Evolutionary conservation across 2,329 filamentous ascomycete species (phyloP), one percentile per base, ranked within the genome.

Genomic region (Colletotrichum noveboracense): DNA sequence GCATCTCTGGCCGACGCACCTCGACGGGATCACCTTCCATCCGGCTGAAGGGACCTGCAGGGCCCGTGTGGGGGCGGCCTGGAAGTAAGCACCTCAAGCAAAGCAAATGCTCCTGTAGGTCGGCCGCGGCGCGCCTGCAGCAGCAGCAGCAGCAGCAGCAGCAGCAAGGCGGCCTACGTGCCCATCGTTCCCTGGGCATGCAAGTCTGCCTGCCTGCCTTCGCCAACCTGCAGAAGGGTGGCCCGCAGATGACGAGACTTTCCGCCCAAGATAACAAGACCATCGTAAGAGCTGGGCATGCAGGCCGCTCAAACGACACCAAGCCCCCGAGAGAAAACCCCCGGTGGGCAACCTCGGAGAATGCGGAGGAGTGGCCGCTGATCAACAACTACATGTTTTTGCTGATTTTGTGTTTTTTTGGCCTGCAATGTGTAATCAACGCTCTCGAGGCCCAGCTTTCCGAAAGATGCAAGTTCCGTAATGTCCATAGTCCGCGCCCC

Each of bases 161-260:
- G 34, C 34, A 38, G 18, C 43, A 48, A 48, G 43, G 43, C 43
- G 43, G 43, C 43, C 43, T 48, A 18, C 18, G 16, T 43, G 3
- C 18, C 43, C 21, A 12, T 48, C 43, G 12, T n/a, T 48, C 43
- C 18, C 60, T 56, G 73, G 62, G 69, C 64, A 62, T 75, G 73
- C 73, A 75, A 48, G 56, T 38, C 14, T 32, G 69, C 62, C 69
- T 64, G 43, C 52, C 30, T 67, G 26, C 55, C 32, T 68, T 62
- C 55, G 66, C 38, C 9, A 34, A 55, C 18, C 69, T 60, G 73
- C 73, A 67, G 62, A 67, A 48, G 1, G 10, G 38, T 48, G 62
- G 62, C 73, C 69, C 55, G 68, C 68, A 67, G 24, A 66, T 52
- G 24, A 71, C 55, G 62, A 67, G 62, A 75, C 69, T 75, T 56